Evolutionary conservation across 495 filamentous ascomycete species (phyloP).

Genomic region (Darksidea phi): DNA sequence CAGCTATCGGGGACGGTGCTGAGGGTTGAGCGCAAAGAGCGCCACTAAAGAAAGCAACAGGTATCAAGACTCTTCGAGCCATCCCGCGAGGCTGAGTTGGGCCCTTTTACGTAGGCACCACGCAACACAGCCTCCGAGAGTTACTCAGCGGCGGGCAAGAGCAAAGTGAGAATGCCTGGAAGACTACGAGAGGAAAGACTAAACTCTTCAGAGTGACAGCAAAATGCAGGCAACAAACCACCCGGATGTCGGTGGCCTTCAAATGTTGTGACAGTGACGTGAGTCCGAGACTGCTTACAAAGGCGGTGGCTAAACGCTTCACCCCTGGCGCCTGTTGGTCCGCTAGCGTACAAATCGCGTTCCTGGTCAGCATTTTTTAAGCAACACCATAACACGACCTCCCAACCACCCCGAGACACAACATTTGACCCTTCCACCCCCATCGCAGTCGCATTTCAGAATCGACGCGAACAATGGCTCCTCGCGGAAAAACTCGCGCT

Average conservation of each 20-base stretch:
- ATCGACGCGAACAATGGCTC: neutral
- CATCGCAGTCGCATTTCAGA: no score
- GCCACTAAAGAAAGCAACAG: conserved; percentile 41
- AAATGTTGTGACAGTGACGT: conserved; percentile 1
- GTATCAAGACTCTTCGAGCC: conserved; percentile 24
- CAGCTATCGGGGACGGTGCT: conserved; percentile 73
- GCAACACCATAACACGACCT: conserved; percentile 8
- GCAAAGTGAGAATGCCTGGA: no score
- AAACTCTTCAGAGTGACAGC: neutral
- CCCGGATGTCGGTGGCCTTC: neutral
- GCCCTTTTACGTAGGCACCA: neutral
- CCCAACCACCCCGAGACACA: neutral
- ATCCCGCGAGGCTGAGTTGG: neutral
- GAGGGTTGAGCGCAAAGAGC: conserved; percentile 63
- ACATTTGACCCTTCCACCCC: no score
- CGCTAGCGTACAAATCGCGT: conserved; percentile 8
- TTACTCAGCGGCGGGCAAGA: no score
- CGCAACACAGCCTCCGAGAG: no score
- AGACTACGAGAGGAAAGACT: no score
- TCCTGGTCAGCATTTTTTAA: conserved; percentile 17
- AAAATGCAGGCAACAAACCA: neutral
- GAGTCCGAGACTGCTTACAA: neutral
- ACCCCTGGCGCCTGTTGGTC: neutral
- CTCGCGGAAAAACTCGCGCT: conserved; percentile 14
- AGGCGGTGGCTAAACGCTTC: neutral